Evolutionary conservation across 1,139 yeast species (phyloP).

Genomic region (Debaryomyces singareniensis): DNA sequence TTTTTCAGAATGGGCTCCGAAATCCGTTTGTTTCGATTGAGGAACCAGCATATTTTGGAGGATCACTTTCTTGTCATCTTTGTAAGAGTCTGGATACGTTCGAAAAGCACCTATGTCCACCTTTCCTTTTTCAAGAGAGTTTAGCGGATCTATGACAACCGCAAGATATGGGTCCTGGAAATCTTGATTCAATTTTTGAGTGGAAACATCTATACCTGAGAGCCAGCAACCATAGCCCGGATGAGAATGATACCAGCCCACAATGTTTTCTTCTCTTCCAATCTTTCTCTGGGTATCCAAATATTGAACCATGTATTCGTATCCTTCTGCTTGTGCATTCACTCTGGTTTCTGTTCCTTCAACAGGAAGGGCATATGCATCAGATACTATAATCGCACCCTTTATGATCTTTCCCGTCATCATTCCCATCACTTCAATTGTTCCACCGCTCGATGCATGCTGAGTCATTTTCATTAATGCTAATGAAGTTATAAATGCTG

Average conservation of each 20-base stretch:
- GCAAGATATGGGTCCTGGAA: slow-evolving; percentile 92
- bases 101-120: slow-evolving; percentile 92
- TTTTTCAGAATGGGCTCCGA: slow-evolving; percentile 63
- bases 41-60: too few species aligned
- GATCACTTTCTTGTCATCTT: slow-evolving; percentile 12
- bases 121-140: slow-evolving; percentile 56
- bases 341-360: slow-evolving; percentile 96
- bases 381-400: slow-evolving; percentile 64
- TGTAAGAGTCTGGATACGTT: slow-evolving; percentile 53
- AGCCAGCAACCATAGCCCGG: slow-evolving; percentile 97
- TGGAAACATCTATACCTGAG: slow-evolving; percentile 83
- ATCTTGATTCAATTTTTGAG: slow-evolving; percentile 78
- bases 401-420: slow-evolving; percentile 68
- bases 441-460: slow-evolving; percentile 82
- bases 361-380: slow-evolving; percentile 82
- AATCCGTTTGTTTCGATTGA: slow-evolving; percentile 47
- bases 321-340: slow-evolving; percentile 89
- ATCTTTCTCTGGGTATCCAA: slow-evolving; percentile 52
- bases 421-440: slow-evolving; percentile 96
- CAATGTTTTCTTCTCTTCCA: slow-evolving; percentile 55
- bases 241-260: slow-evolving; percentile 96
- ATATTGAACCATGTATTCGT: slow-evolving; percentile 89
- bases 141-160: slow-evolving; percentile 78
- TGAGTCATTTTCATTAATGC: slow-evolving; percentile 76
- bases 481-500: slow-evolving; percentile 62